Evolutionary conservation across 2,329 filamentous ascomycete species (phyloP).

Genomic region (Dendrostoma leiphaemia): DNA sequence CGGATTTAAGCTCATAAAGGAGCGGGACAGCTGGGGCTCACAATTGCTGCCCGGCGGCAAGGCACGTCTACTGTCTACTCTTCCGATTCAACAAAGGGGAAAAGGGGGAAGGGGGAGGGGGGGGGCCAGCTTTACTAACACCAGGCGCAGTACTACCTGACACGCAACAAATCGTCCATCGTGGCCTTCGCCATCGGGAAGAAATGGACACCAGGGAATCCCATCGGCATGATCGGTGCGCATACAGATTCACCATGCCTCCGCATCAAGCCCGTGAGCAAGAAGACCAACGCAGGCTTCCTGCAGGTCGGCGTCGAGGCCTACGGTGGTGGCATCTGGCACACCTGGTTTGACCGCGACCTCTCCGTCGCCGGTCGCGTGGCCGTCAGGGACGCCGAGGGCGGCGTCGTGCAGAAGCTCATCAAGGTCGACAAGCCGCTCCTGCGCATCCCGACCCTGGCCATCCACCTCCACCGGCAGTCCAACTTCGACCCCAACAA

Average conservation of each 20-base stretch:
- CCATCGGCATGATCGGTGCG: slow-evolving; percentile 88
- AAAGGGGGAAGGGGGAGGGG: too few species aligned
- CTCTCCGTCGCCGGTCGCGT: slow-evolving; percentile 85
- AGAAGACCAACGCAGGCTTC: slow-evolving; percentile 82
- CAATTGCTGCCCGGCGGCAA: slow-evolving; percentile 82
- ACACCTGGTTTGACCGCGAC: slow-evolving; percentile 97
- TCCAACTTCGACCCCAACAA: slow-evolving; percentile 92
- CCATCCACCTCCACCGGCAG: slow-evolving; percentile 88
- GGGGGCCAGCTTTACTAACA: neutral
- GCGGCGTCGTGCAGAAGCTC: slow-evolving; percentile 76
- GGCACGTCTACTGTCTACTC: neutral
- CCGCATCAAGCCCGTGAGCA: slow-evolving; percentile 90
- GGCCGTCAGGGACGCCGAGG: slow-evolving; percentile 72
- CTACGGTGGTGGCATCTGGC: slow-evolving; percentile 96
- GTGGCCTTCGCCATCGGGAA: slow-evolving; percentile 89
- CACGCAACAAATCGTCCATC: slow-evolving; percentile 88
- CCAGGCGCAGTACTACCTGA: slow-evolving; percentile 73
- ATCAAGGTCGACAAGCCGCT: slow-evolving; percentile 90
- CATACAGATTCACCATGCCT: slow-evolving; percentile 95
- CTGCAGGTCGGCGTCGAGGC: slow-evolving; percentile 94
- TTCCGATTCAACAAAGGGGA: neutral
- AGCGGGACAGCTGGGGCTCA: slow-evolving; percentile 85
- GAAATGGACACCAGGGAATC: slow-evolving; percentile 88
- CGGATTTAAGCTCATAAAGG: slow-evolving; percentile 84
- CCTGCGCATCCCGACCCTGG: slow-evolving; percentile 86